A percentile compares a stretch with the other conserved stretches of the same genome.
Evolutionary conservation across 1,284 basidiomycete genomes (phyloP).

Genomic region (Flammula alnicola): DNA sequence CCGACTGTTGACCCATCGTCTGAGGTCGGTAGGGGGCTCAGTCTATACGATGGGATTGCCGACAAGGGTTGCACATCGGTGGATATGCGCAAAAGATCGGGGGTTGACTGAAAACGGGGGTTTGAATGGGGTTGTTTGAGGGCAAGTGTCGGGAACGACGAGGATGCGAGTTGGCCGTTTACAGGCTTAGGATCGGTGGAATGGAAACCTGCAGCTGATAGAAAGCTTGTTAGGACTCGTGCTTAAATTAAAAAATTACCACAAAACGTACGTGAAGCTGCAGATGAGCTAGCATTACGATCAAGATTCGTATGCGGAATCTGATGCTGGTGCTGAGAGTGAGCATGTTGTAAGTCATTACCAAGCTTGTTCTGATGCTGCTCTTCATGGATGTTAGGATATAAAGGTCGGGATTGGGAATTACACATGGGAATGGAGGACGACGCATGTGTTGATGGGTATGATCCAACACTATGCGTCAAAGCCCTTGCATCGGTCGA

Average conservation of each 20-base stretch:
- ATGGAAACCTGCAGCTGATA: too few relatives aligned
- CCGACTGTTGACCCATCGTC: background rate
- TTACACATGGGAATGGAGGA: slow-evolving; percentile 40
- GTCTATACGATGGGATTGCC: background rate
- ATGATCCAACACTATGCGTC: background rate
- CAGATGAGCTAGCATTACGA: background rate
- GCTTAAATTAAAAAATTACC: too few relatives aligned
- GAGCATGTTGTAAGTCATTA: background rate
- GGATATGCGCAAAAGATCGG: background rate
- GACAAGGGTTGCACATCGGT: background rate
- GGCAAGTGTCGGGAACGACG: too few relatives aligned
- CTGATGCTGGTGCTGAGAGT: background rate
- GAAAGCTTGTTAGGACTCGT: too few relatives aligned
- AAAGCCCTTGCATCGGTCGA: background rate
- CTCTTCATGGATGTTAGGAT: background rate
- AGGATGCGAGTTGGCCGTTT: too few relatives aligned
- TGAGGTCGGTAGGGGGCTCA: background rate
- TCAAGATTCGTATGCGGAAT: background rate
- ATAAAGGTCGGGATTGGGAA: slow-evolving; percentile 4
- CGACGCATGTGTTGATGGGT: slow-evolving; percentile 6
- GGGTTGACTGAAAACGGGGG: background rate
- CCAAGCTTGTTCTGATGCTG: too few relatives aligned
- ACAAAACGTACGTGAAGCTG: slow-evolving; percentile 4
- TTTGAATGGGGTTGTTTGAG: background rate
- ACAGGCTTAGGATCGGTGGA: too few relatives aligned